A percentile compares a stretch with the other conserved stretches of the same genome.
Conservation (phyloP, 352 stramenopile genomes). For the Aphanomyces astaci region DNA sequence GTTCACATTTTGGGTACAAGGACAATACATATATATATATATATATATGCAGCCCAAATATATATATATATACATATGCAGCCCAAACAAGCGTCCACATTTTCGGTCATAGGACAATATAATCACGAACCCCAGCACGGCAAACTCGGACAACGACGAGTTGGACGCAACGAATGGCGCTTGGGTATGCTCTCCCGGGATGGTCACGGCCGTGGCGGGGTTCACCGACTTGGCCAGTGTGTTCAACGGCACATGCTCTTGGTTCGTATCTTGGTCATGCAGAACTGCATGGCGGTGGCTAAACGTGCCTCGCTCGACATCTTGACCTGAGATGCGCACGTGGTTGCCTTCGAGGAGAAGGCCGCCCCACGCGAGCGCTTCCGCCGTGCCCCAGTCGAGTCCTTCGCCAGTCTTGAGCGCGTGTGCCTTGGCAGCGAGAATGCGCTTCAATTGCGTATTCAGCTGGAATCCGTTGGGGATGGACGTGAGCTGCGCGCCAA, state of each 20-base stretch:
- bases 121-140: conserved; percentile 81
- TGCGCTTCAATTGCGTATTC: conserved; percentile 91
- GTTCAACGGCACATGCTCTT: conserved; percentile 92
- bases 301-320: conserved; percentile 92
- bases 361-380: conserved; percentile 92
- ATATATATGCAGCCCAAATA: no score
- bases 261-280: conserved; percentile 92
- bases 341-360: conserved; percentile 89
- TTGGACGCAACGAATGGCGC: conserved; percentile 90
- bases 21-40: no score
- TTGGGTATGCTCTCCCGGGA: conserved; percentile 53
- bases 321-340: conserved; percentile 89
- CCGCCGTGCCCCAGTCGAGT: conserved; percentile 96
- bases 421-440: conserved; percentile 79
- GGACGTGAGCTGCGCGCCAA: conserved; percentile 80
- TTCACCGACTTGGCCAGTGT: conserved; percentile 66
- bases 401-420: conserved; percentile 73
- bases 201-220: conserved; percentile 37
- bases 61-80: no score
- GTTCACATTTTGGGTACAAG: no score
- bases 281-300: conserved; percentile 90
- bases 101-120: no score
- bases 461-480: conserved; percentile 86
- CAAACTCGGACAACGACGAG: conserved; percentile 94
- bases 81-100: no score